Percentiles rank a stretch among this genome's conserved stretches.
phyloP scores from a whole-genome alignment of 441 rosid genomes.

The Gossypium davidsonii region DNA sequence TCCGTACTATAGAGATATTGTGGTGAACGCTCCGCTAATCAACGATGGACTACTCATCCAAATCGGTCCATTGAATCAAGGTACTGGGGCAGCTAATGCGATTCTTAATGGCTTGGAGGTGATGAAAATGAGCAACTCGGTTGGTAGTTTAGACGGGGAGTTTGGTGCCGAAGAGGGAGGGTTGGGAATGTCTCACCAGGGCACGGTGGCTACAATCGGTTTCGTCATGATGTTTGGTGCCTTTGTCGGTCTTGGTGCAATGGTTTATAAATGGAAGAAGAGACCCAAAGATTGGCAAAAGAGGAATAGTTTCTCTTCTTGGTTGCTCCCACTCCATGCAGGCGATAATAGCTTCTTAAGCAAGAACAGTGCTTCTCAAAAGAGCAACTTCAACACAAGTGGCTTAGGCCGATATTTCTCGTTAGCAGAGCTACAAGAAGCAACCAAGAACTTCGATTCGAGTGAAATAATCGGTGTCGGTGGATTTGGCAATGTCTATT shows the following conservation, averaged over 20 bases:
- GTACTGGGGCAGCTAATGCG: constrained; percentile 51
- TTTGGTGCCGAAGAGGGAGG: constrained; percentile 71
- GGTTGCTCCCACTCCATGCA: constrained; percentile 79
- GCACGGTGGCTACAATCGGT: constrained; percentile 67
- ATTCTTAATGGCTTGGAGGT: constrained; percentile 77
- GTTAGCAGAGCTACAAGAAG: constrained; percentile 65
- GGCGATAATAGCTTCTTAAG: constrained; percentile 65
- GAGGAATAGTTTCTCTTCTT: constrained; percentile 79
- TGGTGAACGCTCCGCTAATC: constrained; percentile 52
- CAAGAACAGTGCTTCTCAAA: constrained; percentile 52
- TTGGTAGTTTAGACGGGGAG: constrained; percentile 77
- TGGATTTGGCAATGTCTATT: constrained; percentile 83
- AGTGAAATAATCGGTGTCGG: constrained; percentile 75
- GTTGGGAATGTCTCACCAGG: constrained; percentile 21
- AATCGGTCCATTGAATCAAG: constrained; percentile 57
- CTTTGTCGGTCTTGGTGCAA: constrained; percentile 81
- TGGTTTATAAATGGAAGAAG: constrained; percentile 83
- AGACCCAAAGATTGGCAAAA: constrained; percentile 91
- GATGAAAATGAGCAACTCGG: constrained; percentile 75
- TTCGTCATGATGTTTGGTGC: constrained; percentile 96
- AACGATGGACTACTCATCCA: constrained; percentile 44
- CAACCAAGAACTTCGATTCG: constrained; percentile 67
- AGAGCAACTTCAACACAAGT: constrained; percentile 48
- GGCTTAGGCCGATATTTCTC: constrained; percentile 83
- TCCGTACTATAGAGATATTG: constrained; percentile 64